Conservation (phyloP, 2,329 filamentous ascomycete species). For the Didymella pomorum region DNA sequence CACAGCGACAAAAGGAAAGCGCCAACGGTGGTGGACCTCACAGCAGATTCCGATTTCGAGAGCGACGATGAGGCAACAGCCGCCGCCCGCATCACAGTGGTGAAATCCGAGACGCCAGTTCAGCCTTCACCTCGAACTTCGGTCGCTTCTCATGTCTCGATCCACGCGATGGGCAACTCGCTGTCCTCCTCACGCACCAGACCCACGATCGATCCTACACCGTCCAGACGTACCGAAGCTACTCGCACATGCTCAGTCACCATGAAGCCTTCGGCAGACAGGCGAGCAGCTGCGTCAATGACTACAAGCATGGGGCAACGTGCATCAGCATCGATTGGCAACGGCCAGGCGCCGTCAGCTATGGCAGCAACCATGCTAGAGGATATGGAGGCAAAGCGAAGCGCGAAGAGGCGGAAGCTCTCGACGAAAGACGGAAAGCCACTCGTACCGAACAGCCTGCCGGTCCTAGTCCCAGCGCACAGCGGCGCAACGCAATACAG, state of each 20-base stretch:
- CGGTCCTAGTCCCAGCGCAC: background rate
- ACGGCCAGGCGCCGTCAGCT: slow-evolving; percentile 7
- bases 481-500: background rate
- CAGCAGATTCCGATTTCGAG: slow-evolving; percentile 30
- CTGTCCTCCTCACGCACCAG: background rate
- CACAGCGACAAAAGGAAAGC: slow-evolving; percentile 26
- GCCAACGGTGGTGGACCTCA: slow-evolving; percentile 34
- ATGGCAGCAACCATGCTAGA: background rate
- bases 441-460: background rate
- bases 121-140: background rate
- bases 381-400: background rate
- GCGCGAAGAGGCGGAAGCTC: slow-evolving; percentile 38
- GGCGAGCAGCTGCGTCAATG: background rate
- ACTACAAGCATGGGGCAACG: background rate
- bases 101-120: background rate
- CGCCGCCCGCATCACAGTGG: no score
- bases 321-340: background rate
- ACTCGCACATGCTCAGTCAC: background rate
- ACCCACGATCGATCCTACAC: background rate
- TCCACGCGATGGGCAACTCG: background rate
- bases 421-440: slow-evolving; percentile 1
- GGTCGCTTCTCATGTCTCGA: background rate
- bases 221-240: background rate
- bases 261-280: background rate
- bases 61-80: slow-evolving; percentile 1